Percentiles rank a stretch among this genome's conserved stretches.
These are phyloP conservation scores for Patellifolia procumbens DNA, from an alignment of 179 eudicot species.

Conservation along the genomic window DNA sequence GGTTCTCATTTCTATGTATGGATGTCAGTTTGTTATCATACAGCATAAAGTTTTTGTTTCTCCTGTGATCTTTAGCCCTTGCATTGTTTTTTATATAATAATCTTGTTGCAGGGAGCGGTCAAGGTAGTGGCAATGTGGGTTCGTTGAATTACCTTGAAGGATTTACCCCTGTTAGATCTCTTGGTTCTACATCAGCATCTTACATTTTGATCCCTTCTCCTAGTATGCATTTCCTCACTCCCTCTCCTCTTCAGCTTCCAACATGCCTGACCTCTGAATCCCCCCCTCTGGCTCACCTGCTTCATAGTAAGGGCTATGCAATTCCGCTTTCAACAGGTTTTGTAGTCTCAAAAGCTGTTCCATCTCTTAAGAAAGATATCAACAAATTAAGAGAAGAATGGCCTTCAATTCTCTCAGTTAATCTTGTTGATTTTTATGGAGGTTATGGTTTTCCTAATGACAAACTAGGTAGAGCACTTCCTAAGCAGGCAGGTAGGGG, in stretches of 20 bases:
- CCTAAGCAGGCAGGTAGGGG: constrained; percentile 51
- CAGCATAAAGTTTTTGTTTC: background rate
- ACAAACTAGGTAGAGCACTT: constrained; percentile 41
- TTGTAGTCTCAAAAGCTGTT: constrained; percentile 85
- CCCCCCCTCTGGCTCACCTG: constrained; percentile 94
- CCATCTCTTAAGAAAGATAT: constrained; percentile 69
- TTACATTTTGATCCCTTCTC: constrained; percentile 76
- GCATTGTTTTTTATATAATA: background rate
- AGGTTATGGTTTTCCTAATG: constrained; percentile 45
- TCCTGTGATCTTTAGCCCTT: background rate
- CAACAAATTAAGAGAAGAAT: constrained; percentile 63
- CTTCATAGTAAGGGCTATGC: constrained; percentile 97
- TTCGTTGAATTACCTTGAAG: constrained; percentile 66
- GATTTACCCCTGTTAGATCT: constrained; percentile 87
- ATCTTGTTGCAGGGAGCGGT: constrained; percentile 44
- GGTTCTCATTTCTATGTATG: background rate
- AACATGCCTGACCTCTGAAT: constrained; percentile 87
- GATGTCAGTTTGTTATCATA: background rate
- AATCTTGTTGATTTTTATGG: constrained; percentile 90
- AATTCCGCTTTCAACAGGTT: constrained; percentile 78
- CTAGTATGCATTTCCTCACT: constrained; percentile 80
- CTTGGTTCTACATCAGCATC: constrained; percentile 86
- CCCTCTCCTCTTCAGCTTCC: constrained; percentile 88
- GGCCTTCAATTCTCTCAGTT: constrained; percentile 92
- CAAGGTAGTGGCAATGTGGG: constrained; percentile 57